Evolutionary conservation across 768 basidiomycete species (phyloP).

Genomic region (Imleria badia): DNA sequence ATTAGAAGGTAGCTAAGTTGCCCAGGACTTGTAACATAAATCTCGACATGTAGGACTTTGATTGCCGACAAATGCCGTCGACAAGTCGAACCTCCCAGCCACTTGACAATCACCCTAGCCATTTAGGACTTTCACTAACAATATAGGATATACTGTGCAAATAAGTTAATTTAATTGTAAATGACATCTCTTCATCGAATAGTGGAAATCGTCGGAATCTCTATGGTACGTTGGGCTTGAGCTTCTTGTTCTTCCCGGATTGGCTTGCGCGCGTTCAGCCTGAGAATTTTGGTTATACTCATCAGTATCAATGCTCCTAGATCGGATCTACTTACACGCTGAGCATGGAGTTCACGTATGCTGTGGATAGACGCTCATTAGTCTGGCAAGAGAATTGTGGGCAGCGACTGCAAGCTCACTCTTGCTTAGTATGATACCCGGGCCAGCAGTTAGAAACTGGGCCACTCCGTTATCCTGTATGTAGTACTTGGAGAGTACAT

Average conservation of each 20-base stretch:
- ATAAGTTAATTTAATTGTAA: too few relatives aligned
- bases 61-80: neutral
- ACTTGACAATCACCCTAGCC: too few relatives aligned
- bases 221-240: neutral
- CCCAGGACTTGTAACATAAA: neutral
- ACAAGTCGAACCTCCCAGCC: too few relatives aligned
- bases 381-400: neutral
- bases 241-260: slow-evolving; percentile 19
- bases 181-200: neutral
- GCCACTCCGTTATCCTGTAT: neutral
- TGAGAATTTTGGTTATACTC: neutral
- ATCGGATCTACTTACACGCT: slow-evolving; percentile 18
- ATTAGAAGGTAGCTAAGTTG: neutral
- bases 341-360: slow-evolving; percentile 26
- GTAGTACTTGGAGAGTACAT: slow-evolving; percentile 14
- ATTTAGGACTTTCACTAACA: too few relatives aligned
- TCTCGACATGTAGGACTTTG: too few relatives aligned
- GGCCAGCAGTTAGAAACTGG: slow-evolving; percentile 7
- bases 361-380: neutral
- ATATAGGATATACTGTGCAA: too few relatives aligned
- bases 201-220: slow-evolving; percentile 22
- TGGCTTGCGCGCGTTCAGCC: slow-evolving; percentile 15
- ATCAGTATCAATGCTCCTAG: neutral
- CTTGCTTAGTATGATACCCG: slow-evolving; percentile 17
- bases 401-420: slow-evolving; percentile 4